phyloP scores from a whole-genome alignment of 352 stramenopile species.

The Thalassiosira mediterranea region DNA sequence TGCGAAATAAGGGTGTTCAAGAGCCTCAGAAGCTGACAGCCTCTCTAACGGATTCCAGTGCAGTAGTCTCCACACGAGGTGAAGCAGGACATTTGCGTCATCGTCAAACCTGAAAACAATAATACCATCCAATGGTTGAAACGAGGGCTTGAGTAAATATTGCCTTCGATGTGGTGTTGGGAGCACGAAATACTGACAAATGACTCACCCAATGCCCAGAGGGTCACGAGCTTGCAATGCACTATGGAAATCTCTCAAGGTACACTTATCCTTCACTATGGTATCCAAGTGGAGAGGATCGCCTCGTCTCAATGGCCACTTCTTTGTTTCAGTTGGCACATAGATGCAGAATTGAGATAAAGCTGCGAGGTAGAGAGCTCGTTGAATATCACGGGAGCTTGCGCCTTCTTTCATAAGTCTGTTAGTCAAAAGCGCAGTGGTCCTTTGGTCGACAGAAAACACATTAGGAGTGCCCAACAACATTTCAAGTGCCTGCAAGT shows the following conservation, averaged over 20 bases:
- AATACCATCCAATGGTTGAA: no score
- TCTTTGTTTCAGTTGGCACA: conserved; percentile 54
- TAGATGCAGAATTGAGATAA: conserved; percentile 84
- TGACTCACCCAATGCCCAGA: conserved; percentile 89
- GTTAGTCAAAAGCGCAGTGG: conserved; percentile 89
- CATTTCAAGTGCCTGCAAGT: conserved; percentile 89
- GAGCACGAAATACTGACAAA: no score
- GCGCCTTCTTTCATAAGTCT: conserved; percentile 81
- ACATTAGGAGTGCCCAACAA: conserved; percentile 91
- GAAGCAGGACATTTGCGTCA: conserved; percentile 80
- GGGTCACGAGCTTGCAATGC: conserved; percentile 91
- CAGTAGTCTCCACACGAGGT: conserved; percentile 93
- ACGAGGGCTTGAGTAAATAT: no score
- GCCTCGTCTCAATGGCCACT: conserved; percentile 66
- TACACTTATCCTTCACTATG: conserved; percentile 48
- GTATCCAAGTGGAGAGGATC: conserved; percentile 64
- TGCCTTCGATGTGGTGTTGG: no score
- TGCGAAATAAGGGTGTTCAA: conserved; percentile 80
- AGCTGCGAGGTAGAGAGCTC: conserved; percentile 65
- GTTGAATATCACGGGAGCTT: conserved; percentile 65
- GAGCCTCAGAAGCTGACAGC: conserved; percentile 78
- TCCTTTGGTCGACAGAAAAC: conserved; percentile 87
- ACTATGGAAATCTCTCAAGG: conserved; percentile 87
- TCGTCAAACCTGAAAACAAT: no score
- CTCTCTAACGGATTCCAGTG: conserved; percentile 91